Base-by-base conservation (phyloP, 2,329 filamentous ascomycete genomes). In the Neonectria punicea region DNA sequence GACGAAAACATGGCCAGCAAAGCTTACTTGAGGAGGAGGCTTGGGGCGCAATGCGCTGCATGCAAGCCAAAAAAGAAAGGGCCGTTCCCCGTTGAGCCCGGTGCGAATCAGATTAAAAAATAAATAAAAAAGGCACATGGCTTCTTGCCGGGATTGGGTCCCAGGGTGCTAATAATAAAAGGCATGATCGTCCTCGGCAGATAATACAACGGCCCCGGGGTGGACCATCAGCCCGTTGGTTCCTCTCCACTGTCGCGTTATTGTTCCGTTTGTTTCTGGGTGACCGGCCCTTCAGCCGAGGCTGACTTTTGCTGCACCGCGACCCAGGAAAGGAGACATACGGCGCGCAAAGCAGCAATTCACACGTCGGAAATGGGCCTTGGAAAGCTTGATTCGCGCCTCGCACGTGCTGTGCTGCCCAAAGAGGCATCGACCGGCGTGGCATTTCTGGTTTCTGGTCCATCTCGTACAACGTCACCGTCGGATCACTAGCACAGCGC, bases 361-460 rank as follows among this genome's bases (percentile, higher is more conserved):
- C n/a, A 9, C 47, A 28, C 14, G 11, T 14, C 18, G 5, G 47
- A 30, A 50, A 14, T 50, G n/a, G 13, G 10, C 20, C 11, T 22
- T 18, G 49, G 28, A 51, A 51, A 51, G 49, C 49, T 51, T 34
- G 49, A 36, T 51, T 51, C 18, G 30, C n/a, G 30, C 6, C 34
- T 46, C 34, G 41, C 41, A 57, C 54, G 54, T 57, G 54, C 54
- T 8, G 25, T 4, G 46, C 46, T 46, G 41, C 53, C 53, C 39
- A 20, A 56, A 25, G 13, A 14, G 16, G 53, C 22, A 36, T 28
- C 10, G 14, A 9, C 51, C 18, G 49, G 16, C 3, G 30, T 34
- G n/a, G 11, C 22, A 25, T 25, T 25, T 25, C 22, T 25, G 22
- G 20, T 22, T n/a, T 22, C 22, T 22, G 22, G 22, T 22, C 22